Percentiles rank a stretch among this genome's conserved stretches.
Evolutionary conservation across 2,329 filamentous ascomycete species (phyloP).

Genomic region (Xylariomycetidae sp.): DNA sequence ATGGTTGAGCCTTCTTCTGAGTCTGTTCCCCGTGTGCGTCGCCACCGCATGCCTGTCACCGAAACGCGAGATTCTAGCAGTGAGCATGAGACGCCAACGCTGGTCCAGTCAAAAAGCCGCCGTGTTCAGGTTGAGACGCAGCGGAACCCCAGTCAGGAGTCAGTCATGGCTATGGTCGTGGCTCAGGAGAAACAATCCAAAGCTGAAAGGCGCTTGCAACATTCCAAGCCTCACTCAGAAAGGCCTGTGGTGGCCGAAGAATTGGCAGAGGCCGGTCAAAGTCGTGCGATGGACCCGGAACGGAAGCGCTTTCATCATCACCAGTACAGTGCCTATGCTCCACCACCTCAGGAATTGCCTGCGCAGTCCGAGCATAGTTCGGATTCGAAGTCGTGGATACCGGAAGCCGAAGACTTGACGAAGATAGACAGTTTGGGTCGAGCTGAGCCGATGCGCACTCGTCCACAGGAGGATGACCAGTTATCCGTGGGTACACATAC

Average conservation of each 20-base stretch:
- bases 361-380: too few relatives aligned
- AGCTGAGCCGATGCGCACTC: too few relatives aligned
- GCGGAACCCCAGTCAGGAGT: constrained; percentile 11
- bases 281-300: constrained; percentile 2
- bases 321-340: constrained; percentile 9
- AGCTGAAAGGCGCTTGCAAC: constrained; percentile 9
- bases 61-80: constrained; percentile 8
- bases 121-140: constrained; percentile 11
- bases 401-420: too few relatives aligned
- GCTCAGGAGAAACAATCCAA: constrained; percentile 18
- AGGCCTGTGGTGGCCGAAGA: too few relatives aligned
- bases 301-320: constrained; percentile 3
- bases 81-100: constrained; percentile 9
- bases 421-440: too few relatives aligned
- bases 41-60: constrained; percentile 9
- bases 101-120: constrained; percentile 11
- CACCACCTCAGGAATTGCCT: constrained; percentile 5
- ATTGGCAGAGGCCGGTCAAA: too few relatives aligned
- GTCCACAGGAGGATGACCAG: constrained; percentile 16
- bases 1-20: constrained; percentile 17
- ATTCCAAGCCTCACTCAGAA: constrained; percentile 5
- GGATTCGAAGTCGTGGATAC: too few relatives aligned
- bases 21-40: constrained; percentile 12
- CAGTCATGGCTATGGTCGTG: constrained; percentile 12
- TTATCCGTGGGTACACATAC: constrained; percentile 18